Evolutionary conservation across 768 basidiomycete species (phyloP).

Genomic region (Pleurotus pulmonarius): DNA sequence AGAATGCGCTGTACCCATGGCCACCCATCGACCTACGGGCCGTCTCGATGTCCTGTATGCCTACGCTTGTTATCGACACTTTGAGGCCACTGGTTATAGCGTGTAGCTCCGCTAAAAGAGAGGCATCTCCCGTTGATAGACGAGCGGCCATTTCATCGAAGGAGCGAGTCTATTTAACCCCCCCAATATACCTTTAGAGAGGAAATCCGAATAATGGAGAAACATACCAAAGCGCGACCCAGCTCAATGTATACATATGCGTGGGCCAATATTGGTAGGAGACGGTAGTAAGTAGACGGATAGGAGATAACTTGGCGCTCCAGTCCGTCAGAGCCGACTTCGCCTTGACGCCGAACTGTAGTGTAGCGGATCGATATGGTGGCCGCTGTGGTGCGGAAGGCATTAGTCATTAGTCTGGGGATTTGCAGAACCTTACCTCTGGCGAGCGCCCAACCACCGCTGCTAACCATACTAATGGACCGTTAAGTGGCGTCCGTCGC

Average conservation of each 20-base stretch:
- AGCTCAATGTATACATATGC: constrained; percentile 68
- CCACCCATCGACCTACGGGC: constrained; percentile 73
- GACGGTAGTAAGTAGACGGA: constrained; percentile 70
- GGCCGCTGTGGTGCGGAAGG: constrained; percentile 30
- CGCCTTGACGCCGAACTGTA: constrained; percentile 69
- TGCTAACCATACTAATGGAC: constrained; percentile 53
- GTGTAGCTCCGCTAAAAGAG: constrained; percentile 69
- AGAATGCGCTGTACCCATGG: constrained; percentile 69
- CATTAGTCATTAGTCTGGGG: background rate
- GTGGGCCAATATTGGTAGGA: constrained; percentile 65
- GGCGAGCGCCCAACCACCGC: constrained; percentile 60
- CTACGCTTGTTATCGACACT: constrained; percentile 47
- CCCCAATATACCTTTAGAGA: background rate
- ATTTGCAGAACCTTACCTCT: constrained; percentile 41
- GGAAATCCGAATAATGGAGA: background rate
- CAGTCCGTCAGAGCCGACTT: constrained; percentile 41
- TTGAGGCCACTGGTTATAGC: constrained; percentile 70
- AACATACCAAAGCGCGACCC: constrained; percentile 53
- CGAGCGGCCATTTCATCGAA: constrained; percentile 47
- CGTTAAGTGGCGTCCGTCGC: background rate
- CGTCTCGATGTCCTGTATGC: constrained; percentile 56
- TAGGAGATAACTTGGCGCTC: constrained; percentile 69
- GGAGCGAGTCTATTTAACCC: constrained; percentile 33
- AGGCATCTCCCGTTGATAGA: constrained; percentile 53
- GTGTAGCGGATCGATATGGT: constrained; percentile 70